Conservation (phyloP, 768 basidiomycete species). For the Lepiota subincarnata region DNA sequence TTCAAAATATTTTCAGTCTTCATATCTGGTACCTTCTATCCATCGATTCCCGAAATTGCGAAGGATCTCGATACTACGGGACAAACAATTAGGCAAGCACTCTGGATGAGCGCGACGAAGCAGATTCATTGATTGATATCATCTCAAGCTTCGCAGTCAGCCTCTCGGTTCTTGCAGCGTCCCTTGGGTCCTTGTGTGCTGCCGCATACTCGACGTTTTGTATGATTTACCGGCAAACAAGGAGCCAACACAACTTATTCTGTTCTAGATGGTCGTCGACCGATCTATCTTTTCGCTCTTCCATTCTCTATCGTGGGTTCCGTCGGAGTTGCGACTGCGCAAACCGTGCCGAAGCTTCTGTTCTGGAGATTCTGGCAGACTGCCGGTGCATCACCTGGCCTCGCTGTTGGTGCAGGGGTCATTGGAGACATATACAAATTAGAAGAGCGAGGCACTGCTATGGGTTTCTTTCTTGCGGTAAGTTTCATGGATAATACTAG, state of each 20-base stretch:
- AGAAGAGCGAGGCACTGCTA: constrained; percentile 52
- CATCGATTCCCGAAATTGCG: constrained; percentile 22
- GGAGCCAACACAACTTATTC: not conserved
- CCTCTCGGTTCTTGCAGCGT: constrained; percentile 27
- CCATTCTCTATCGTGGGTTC: constrained; percentile 57
- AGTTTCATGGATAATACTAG: constrained; percentile 3
- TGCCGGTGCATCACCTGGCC: constrained; percentile 52
- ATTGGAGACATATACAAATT: constrained; percentile 61
- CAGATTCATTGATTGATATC: not conserved
- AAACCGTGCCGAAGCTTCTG: constrained; percentile 42
- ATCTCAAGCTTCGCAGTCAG: constrained; percentile 25
- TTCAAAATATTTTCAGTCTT: constrained; percentile 8
- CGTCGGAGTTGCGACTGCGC: constrained; percentile 49
- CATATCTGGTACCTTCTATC: constrained; percentile 24
- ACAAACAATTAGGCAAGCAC: constrained; percentile 16
- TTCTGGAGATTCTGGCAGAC: constrained; percentile 61
- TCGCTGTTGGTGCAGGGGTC: constrained; percentile 49
- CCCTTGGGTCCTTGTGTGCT: constrained; percentile 25
- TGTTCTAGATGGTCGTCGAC: constrained; percentile 53
- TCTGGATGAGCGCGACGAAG: not conserved
- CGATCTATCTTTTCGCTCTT: constrained; percentile 54
- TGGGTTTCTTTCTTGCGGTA: constrained; percentile 54
- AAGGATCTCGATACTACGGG: constrained; percentile 21
- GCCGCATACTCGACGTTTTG: constrained; percentile 34
- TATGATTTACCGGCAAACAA: constrained; percentile 14